These are phyloP conservation scores for Boletales sp. DNA, from an alignment of 768 basidiomycete species.

Conservation along the genomic window DNA sequence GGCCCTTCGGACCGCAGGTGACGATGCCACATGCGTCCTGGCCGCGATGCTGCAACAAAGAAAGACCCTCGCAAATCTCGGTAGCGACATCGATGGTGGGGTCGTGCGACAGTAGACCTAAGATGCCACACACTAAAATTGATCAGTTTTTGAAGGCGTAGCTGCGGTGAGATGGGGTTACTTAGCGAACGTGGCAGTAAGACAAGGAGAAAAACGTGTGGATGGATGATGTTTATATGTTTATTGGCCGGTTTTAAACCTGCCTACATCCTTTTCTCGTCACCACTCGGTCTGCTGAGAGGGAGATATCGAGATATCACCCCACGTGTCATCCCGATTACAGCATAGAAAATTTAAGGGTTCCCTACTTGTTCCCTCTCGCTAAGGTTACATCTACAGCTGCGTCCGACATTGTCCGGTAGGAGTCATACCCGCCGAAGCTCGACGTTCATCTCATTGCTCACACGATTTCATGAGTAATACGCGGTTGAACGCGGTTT, in stretches of 20 bases:
- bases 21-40: conserved; percentile 98
- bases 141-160: conserved; percentile 3
- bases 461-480: conserved; percentile 14
- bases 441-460: too few relatives aligned
- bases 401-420: too few relatives aligned
- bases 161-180: conserved; percentile 12
- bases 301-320: neutral
- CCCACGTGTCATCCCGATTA: neutral
- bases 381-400: too few relatives aligned
- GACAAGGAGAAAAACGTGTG: conserved; percentile 3
- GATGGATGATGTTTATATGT: neutral
- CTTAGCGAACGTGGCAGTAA: conserved; percentile 22
- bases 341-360: neutral
- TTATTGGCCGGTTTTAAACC: conserved; percentile 3
- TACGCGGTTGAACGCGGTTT: conserved; percentile 73
- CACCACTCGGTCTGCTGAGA: neutral
- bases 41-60: conserved; percentile 92
- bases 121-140: conserved; percentile 80
- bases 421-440: neutral
- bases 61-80: conserved; percentile 94
- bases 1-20: conserved; percentile 91
- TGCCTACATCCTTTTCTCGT: conserved; percentile 7
- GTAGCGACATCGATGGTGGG: conserved; percentile 68
- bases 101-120: conserved; percentile 84
- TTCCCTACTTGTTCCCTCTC: neutral